phyloP scores from a whole-genome alignment of 805 yeast species.

The Priceomyces medius region DNA sequence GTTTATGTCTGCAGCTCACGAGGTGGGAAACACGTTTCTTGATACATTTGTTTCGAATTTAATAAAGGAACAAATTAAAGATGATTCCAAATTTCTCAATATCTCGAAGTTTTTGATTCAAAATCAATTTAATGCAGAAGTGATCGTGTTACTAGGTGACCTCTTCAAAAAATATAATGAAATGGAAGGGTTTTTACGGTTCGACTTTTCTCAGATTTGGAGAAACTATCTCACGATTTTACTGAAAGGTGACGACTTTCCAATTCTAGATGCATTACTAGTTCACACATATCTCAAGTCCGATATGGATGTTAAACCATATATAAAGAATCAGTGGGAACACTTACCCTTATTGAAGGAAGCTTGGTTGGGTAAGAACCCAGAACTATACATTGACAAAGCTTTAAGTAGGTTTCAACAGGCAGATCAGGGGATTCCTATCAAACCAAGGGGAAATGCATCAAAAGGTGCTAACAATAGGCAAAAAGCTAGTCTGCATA shows the following conservation, averaged over 20 bases:
- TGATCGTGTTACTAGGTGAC: slow-evolving; percentile 17
- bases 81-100: slow-evolving; percentile 15
- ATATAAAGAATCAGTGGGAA: slow-evolving; percentile 19
- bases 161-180: slow-evolving; percentile 14
- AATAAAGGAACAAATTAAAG: slow-evolving; percentile 17
- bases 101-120: slow-evolving; percentile 24
- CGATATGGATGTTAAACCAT: slow-evolving; percentile 16
- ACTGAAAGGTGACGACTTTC: slow-evolving; percentile 11
- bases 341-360: slow-evolving; percentile 19
- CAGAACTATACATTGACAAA: slow-evolving; percentile 9
- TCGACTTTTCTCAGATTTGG: slow-evolving; percentile 21
- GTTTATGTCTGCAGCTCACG: slow-evolving; percentile 31
- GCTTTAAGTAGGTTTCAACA: slow-evolving; percentile 6
- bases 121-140: slow-evolving; percentile 24
- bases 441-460: not conserved
- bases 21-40: slow-evolving; percentile 33
- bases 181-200: slow-evolving; percentile 11
- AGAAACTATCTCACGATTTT: slow-evolving; percentile 13
- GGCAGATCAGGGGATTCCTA: not conserved
- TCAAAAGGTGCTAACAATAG: not conserved
- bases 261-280: slow-evolving; percentile 17
- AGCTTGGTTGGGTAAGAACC: slow-evolving; percentile 12
- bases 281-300: slow-evolving; percentile 6
- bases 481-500: not conserved
- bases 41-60: slow-evolving; percentile 23